phyloP scores from a whole-genome alignment of 306 rosid genomes.

The Arachis stenosperma region DNA sequence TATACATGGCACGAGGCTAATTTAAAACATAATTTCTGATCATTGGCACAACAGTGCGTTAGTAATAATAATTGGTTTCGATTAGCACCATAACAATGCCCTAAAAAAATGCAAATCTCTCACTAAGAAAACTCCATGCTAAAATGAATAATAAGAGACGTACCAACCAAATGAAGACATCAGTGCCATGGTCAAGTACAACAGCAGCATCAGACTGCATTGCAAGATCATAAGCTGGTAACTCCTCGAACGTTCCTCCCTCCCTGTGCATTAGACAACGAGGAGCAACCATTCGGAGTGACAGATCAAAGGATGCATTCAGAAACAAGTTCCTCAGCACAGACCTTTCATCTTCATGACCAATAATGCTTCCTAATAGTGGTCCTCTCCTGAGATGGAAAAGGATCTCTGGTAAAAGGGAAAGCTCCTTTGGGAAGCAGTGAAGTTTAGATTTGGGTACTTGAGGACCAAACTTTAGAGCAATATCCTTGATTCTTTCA shows the following conservation, averaged over 20 bases:
- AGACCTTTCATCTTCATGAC: slow-evolving; percentile 97
- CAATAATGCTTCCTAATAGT: slow-evolving; percentile 85
- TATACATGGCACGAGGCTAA: slow-evolving; percentile 5
- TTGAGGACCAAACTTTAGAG: slow-evolving; percentile 74
- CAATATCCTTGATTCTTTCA: slow-evolving; percentile 87
- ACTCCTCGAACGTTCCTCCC: slow-evolving; percentile 87
- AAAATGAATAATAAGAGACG: slow-evolving; percentile 32
- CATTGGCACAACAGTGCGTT: slow-evolving; percentile 4
- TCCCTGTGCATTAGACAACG: slow-evolving; percentile 96
- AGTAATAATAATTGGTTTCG: slow-evolving; percentile 9
- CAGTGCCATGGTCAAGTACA: slow-evolving; percentile 87
- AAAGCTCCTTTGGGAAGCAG: slow-evolving; percentile 80
- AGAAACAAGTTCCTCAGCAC: slow-evolving; percentile 82
- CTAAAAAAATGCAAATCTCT: slow-evolving; percentile 4
- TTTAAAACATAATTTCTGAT: neutral
- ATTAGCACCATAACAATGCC: slow-evolving; percentile 1
- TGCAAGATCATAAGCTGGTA: slow-evolving; percentile 92
- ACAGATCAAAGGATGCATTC: slow-evolving; percentile 88
- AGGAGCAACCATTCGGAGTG: slow-evolving; percentile 94
- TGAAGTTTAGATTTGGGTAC: slow-evolving; percentile 72
- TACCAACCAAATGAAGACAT: slow-evolving; percentile 96
- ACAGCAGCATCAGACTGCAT: slow-evolving; percentile 98
- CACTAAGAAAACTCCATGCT: slow-evolving; percentile 27
- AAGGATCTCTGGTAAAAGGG: slow-evolving; percentile 81
- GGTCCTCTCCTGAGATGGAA: slow-evolving; percentile 93